phyloP scores from a whole-genome alignment of 352 stramenopile species.

The Globisporangium heterothallicum region DNA sequence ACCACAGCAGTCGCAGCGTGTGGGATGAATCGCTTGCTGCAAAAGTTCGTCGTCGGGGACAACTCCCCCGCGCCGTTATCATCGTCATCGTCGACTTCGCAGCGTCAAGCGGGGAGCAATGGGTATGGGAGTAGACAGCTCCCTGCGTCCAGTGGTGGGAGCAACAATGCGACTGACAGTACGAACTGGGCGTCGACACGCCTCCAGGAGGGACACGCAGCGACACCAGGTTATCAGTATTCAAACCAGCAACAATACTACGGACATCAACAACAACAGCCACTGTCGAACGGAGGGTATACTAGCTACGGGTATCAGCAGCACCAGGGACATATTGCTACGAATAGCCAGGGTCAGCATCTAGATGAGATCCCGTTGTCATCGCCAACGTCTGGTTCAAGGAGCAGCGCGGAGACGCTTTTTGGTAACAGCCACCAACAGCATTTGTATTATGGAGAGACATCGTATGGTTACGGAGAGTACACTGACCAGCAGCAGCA shows the following conservation, averaged over 20 bases:
- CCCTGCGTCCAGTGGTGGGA: slow-evolving; percentile 1
- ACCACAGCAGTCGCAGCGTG: not conserved
- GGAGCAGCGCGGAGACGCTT: slow-evolving; percentile 22
- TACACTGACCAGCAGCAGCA: slow-evolving; percentile 10
- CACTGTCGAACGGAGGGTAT: slow-evolving; percentile 1
- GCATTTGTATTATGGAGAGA: slow-evolving; percentile 2
- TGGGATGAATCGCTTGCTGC: slow-evolving; percentile 17
- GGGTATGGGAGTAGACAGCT: not conserved
- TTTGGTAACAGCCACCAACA: slow-evolving; percentile 19
- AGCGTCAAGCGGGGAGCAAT: not conserved
- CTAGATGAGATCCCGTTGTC: slow-evolving; percentile 31
- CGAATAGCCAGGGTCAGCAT: slow-evolving; percentile 4
- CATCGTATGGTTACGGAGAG: not conserved
- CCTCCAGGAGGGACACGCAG: not conserved
- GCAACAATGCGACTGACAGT: not conserved
- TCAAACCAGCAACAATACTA: slow-evolving; percentile 9
- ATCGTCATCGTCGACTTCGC: not conserved
- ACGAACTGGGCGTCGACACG: not conserved
- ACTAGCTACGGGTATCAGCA: slow-evolving; percentile 1
- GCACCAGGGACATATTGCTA: slow-evolving; percentile 5
- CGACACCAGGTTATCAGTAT: slow-evolving; percentile 9
- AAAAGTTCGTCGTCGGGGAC: slow-evolving; percentile 13
- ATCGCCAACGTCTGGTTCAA: slow-evolving; percentile 17
- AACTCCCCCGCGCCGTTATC: slow-evolving; percentile 1
- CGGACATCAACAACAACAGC: slow-evolving; percentile 6